These are phyloP conservation scores for Rhizopogon vulgaris DNA, from an alignment of 768 basidiomycete species.

Conservation along the genomic window DNA sequence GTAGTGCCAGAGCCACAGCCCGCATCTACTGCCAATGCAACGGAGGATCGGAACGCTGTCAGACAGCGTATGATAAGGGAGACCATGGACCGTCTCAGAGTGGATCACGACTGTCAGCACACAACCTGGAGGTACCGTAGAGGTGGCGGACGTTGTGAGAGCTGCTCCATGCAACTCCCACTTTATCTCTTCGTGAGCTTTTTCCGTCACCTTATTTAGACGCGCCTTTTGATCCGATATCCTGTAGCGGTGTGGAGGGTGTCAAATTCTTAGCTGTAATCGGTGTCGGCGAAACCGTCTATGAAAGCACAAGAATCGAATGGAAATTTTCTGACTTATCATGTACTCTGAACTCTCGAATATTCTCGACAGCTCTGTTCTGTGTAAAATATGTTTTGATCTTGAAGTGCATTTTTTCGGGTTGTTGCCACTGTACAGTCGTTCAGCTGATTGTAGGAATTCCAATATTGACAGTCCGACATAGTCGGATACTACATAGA, in stretches of 20 bases:
- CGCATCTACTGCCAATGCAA: not conserved
- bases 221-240: not conserved
- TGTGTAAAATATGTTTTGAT: too few species aligned
- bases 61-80: slow-evolving; percentile 21
- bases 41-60: not conserved
- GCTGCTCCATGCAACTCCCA: slow-evolving; percentile 34
- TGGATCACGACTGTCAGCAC: slow-evolving; percentile 48
- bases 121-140: slow-evolving; percentile 37
- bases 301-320: slow-evolving; percentile 4
- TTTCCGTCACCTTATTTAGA: not conserved
- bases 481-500: too few species aligned
- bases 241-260: slow-evolving; percentile 27
- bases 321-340: too few species aligned
- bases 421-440: too few species aligned
- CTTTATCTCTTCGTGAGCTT: slow-evolving; percentile 46
- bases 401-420: too few species aligned
- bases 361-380: too few species aligned
- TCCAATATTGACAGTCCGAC: too few species aligned
- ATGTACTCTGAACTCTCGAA: too few species aligned
- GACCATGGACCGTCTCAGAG: slow-evolving; percentile 35
- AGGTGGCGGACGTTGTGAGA: slow-evolving; percentile 42
- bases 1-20: not conserved
- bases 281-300: slow-evolving; percentile 33
- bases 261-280: slow-evolving; percentile 30
- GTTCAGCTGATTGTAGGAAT: too few species aligned